These are phyloP conservation scores for Phialemonium atrogriseum DNA, from an alignment of 2,329 filamentous ascomycete genomes.

Conservation along the genomic window DNA sequence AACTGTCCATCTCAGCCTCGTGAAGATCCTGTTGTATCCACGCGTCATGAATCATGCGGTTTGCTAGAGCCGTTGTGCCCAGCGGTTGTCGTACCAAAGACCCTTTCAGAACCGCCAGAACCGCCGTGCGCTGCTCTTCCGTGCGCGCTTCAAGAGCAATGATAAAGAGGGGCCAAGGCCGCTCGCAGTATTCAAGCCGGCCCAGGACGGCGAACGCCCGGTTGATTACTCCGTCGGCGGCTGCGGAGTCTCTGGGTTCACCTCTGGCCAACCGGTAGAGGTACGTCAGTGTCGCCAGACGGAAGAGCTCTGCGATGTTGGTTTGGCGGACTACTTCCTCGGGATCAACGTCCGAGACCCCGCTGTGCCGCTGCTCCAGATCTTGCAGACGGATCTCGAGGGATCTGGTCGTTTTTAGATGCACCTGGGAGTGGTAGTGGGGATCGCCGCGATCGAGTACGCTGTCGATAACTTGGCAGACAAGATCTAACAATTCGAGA, in stretches of 20 bases:
- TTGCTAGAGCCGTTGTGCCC: slow-evolving; percentile 4
- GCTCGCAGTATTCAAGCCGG: slow-evolving; percentile 2
- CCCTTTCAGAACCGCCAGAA: slow-evolving; percentile 2
- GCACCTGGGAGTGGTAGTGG: slow-evolving; percentile 1
- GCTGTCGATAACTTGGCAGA: slow-evolving; percentile 10
- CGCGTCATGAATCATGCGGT: slow-evolving; percentile 5
- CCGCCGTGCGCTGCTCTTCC: slow-evolving; percentile 6
- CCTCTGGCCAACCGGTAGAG: slow-evolving; percentile 6
- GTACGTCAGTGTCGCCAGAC: slow-evolving; percentile 6
- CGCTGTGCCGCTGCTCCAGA: slow-evolving; percentile 5
- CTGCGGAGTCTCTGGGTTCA: too few relatives aligned
- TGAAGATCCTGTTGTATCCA: slow-evolving; percentile 9
- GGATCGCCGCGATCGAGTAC: slow-evolving; percentile 8
- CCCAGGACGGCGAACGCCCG: slow-evolving; percentile 2
- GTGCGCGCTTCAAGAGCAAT: slow-evolving; percentile 9
- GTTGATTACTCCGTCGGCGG: background rate
- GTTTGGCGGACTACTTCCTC: background rate
- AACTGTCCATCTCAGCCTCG: background rate
- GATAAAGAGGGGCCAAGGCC: slow-evolving; percentile 10
- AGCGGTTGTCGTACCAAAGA: slow-evolving; percentile 2
- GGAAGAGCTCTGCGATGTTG: slow-evolving; percentile 6
- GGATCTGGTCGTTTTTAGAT: too few relatives aligned
- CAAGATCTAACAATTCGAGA: slow-evolving; percentile 9
- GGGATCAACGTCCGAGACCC: background rate
- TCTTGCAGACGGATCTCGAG: slow-evolving; percentile 8